Base-by-base conservation (phyloP, 352 stramenopile genomes). In the Phytophthora chlamydospora region DNA sequence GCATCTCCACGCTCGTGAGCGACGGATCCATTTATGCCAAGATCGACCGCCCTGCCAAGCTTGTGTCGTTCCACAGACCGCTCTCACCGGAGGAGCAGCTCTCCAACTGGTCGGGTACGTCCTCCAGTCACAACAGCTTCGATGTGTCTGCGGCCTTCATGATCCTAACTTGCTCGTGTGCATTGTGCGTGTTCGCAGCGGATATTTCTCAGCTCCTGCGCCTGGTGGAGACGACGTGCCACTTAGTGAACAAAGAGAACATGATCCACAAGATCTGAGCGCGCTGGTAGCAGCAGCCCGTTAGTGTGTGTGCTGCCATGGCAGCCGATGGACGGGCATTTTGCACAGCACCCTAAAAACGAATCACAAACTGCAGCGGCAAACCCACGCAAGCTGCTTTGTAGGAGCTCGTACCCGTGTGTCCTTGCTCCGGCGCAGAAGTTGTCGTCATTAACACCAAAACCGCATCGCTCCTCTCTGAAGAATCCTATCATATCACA, bases 181-280 rank as follows among this genome's bases (percentile, higher is more conserved):
- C 51, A 9, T 66, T 44, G 50, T 24, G 21, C 21, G 48, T 17
- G 31, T 57, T 40, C 48, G 8, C 55, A 90, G 76, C 71, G 43
- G 96, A 99, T 79, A 98, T 99, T 62, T 96, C 93, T 19, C 88
- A 98, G 70, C 73, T 99, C 43, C 86, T 99, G 57, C 78, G 89
- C 50, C 77, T 99, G 34, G 94, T 99, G 33, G 97, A 99, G 76
- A 97, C 92, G 24, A 99, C 97, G 48, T 98, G 89, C 62, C 97
- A 99, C 84, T 81, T 99, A 60, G 98, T 99, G 80, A 97, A 99
- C 80, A 99, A 99, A 86, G 97, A 99, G 73, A 98, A 97, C 66
- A 99, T 99, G 96, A 89, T 98, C 54, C 82, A 97, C 80, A 96
- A 96, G 75, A 80, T 97, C 52, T 94, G 82, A 78, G 35, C 35